Evolutionary conservation across 805 yeast species (phyloP).

Genomic region (Cyberlindnera mycetangii): DNA sequence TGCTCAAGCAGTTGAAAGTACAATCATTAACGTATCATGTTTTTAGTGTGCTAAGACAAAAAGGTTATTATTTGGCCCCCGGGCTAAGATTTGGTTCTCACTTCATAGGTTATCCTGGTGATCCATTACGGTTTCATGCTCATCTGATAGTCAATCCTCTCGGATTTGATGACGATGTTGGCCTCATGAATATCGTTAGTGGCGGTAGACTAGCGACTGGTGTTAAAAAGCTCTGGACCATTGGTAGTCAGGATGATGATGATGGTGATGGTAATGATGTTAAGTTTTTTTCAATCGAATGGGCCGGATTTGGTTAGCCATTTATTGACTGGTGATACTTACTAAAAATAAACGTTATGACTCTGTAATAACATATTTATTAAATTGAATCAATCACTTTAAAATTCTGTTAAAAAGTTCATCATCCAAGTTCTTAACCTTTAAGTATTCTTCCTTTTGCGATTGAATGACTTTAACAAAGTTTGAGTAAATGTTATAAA

Average conservation of each 20-base stretch:
- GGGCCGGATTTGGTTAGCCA: conserved; percentile 90
- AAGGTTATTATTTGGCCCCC: conserved; percentile 63
- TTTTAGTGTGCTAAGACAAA: conserved; percentile 19
- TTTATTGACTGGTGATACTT: background rate
- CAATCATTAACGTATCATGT: conserved; percentile 10
- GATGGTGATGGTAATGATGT: conserved; percentile 25
- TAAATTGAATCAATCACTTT: background rate
- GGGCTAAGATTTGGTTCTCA: conserved; percentile 91
- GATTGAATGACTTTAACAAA: conserved; percentile 43
- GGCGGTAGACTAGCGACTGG: conserved; percentile 94
- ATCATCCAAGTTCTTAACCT: conserved; percentile 29
- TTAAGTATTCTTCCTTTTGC: conserved; percentile 34
- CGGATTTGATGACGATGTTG: conserved; percentile 49
- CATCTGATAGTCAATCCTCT: conserved; percentile 66
- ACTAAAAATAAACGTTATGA: background rate
- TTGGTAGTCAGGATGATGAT: conserved; percentile 39
- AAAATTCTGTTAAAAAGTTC: conserved; percentile 21
- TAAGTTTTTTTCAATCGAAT: conserved; percentile 72
- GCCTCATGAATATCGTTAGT: conserved; percentile 58
- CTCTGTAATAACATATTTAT: no score
- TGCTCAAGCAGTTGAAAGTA: conserved; percentile 3
- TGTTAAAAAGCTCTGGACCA: conserved; percentile 81
- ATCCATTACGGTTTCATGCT: conserved; percentile 86
- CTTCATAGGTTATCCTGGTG: conserved; percentile 91
- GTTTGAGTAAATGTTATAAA: conserved; percentile 46